These are phyloP conservation scores for Metarhizium album DNA, from an alignment of 2,329 filamentous ascomycete genomes.

Conservation along the genomic window DNA sequence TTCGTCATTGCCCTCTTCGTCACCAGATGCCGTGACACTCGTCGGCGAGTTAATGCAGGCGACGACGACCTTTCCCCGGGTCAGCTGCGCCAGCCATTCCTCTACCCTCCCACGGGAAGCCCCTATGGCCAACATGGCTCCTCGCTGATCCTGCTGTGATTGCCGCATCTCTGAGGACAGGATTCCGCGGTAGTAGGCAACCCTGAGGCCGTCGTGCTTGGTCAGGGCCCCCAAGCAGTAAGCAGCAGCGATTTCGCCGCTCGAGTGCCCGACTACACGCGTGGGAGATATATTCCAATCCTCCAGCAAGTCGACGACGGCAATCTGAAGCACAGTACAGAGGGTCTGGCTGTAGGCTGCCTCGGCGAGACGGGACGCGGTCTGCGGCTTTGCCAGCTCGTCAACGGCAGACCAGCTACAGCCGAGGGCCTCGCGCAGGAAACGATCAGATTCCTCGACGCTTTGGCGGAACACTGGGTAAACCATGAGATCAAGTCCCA, in stretches of 20 bases:
- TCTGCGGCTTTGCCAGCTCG: constrained; percentile 25
- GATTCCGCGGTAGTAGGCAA: not conserved
- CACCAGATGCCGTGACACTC: constrained; percentile 15
- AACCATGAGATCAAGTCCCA: constrained; percentile 27
- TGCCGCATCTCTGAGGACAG: not conserved
- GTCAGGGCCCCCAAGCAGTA: constrained; percentile 14
- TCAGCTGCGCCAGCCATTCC: not conserved
- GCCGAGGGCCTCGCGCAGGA: constrained; percentile 22
- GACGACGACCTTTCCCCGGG: not conserved
- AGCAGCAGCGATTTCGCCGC: constrained; percentile 28
- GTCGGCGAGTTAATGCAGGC: constrained; percentile 16
- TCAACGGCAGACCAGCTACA: constrained; percentile 25
- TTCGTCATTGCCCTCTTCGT: constrained; percentile 7
- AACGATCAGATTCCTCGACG: constrained; percentile 9
- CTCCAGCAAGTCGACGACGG: constrained; percentile 23
- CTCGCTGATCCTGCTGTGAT: not conserved
- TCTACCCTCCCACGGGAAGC: not conserved
- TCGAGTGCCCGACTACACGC: constrained; percentile 25
- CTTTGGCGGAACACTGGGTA: constrained; percentile 25
- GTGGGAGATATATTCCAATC: constrained; percentile 17
- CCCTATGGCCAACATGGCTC: constrained; percentile 23
- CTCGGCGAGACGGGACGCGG: constrained; percentile 22
- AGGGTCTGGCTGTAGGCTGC: constrained; percentile 33
- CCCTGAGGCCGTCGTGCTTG: not conserved
- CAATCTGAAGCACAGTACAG: constrained; percentile 35